A percentile compares a stretch with the other conserved stretches of the same genome.
Evolutionary conservation across 2,329 filamentous ascomycete genomes (phyloP).

Genomic region (Talaromyces atroroseus): DNA sequence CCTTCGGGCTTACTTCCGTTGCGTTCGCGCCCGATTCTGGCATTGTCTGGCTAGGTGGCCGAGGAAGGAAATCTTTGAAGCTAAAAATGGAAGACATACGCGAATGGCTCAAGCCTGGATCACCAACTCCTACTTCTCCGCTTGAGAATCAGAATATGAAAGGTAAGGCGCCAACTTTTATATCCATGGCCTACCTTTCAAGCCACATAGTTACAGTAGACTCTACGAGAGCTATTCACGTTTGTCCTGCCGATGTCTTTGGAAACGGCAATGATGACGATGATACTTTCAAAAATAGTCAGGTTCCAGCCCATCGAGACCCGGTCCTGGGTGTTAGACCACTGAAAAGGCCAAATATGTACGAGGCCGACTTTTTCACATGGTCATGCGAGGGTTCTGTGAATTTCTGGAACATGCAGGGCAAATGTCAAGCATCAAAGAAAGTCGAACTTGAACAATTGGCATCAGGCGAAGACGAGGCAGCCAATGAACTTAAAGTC

Average conservation of each 20-base stretch:
- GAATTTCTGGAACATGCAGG: slow-evolving; percentile 74
- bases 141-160: slow-evolving; percentile 18
- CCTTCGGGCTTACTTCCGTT: slow-evolving; percentile 64
- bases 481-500: slow-evolving; percentile 53
- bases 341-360: slow-evolving; percentile 54
- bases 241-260: slow-evolving; percentile 45
- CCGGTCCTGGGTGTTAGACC: slow-evolving; percentile 65
- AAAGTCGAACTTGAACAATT: slow-evolving; percentile 64
- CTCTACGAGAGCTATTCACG: slow-evolving; percentile 65
- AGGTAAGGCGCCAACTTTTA: slow-evolving; percentile 40
- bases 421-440: slow-evolving; percentile 60
- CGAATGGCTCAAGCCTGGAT: slow-evolving; percentile 24
- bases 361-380: slow-evolving; percentile 72
- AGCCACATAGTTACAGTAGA: slow-evolving; percentile 71
- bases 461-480: slow-evolving; percentile 38
- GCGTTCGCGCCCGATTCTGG: slow-evolving; percentile 53
- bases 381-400: slow-evolving; percentile 80
- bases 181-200: slow-evolving; percentile 64
- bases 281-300: slow-evolving; percentile 24
- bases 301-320: slow-evolving; percentile 53
- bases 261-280: slow-evolving; percentile 26
- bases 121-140: slow-evolving; percentile 21
- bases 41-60: slow-evolving; percentile 64
- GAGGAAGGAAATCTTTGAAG: slow-evolving; percentile 52
- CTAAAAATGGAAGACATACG: slow-evolving; percentile 39